Evolutionary conservation across 495 filamentous ascomycete species (phyloP), one percentile per base, ranked within the genome.

Genomic region (Evansstolkia leycettana): DNA sequence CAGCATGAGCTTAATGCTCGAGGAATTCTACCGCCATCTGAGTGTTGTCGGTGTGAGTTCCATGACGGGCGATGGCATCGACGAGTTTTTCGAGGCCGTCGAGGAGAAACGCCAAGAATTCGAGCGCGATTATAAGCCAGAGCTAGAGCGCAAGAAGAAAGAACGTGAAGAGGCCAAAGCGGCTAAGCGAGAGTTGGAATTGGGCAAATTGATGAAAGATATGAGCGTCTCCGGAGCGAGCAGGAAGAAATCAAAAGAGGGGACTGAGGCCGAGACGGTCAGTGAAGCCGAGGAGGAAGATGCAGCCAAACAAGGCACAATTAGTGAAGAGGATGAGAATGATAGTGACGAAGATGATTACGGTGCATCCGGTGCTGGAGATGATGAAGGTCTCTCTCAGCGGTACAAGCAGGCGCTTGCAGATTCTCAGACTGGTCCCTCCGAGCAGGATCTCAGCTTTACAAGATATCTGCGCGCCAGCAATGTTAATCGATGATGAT

Each of bases 1-100:
- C 64, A 90, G 83, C 52, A 99, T 99, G 90, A 90, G 82, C 50
- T 58, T 96, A 40, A 83, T 99, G 78, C 64, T 99, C 15, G 92
- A 99, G 45, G 90, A 99, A 55, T 99, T 99, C 53, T 99, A 99
- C 53, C 71, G 79, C 8, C 85, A 94, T 48, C 64, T 99, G 7
- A 89, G 75, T 53, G 76, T 99, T 12, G 87, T 96, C 1, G 86
- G 81, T 4, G 90, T 99, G 8, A 90, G 83, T 41, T 82, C 87
- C 13, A 87, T 94, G 77, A 89, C 87, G 0, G 90, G 90, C 7
- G 75, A 81, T 2, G 92, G 90, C 5, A 73, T 99, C 30, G 81
- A 88, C 25, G 83, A 88, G 25, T 99, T 99, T 59, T 94, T 99
- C 53, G 69, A 76, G 17, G 85, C 85, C 0, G 90, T 98, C 0